phyloP scores from a whole-genome alignment of 1,284 basidiomycete genomes.

The Ustilago hordei region DNA sequence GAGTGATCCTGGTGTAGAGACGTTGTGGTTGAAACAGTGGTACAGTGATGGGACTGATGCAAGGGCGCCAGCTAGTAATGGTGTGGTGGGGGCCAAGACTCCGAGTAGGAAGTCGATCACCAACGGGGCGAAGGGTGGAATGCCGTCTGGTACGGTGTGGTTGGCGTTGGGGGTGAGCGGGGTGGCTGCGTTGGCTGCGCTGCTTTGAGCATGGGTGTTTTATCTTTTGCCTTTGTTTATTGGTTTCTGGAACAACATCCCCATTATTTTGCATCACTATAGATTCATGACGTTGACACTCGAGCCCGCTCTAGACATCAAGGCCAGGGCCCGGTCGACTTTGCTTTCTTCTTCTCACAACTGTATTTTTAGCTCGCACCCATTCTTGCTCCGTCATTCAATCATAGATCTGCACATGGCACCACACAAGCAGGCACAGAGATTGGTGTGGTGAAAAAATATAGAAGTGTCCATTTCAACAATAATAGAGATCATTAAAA shows the following conservation, averaged over 20 bases:
- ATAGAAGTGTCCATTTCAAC: conserved; percentile 8
- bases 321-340: not conserved
- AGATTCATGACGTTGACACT: not conserved
- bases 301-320: not conserved
- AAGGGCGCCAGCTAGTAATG: conserved; percentile 17
- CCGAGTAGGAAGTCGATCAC: conserved; percentile 3
- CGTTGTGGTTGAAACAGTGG: conserved; percentile 57
- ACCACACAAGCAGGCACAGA: not conserved
- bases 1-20: conserved; percentile 55
- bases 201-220: not conserved
- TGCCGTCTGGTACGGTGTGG: not conserved
- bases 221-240: not conserved
- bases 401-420: not conserved
- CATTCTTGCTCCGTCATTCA: not conserved
- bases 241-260: not conserved
- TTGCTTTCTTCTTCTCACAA: not conserved
- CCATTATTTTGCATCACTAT: not conserved
- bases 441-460: not conserved
- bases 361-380: conserved; percentile 6
- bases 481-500: not conserved
- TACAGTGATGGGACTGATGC: conserved; percentile 39
- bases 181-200: not conserved
- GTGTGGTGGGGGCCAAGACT: conserved; percentile 18
- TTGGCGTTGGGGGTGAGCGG: not conserved
- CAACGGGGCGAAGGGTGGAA: not conserved